Evolutionary conservation across 2,329 filamentous ascomycete genomes (phyloP), one percentile per base, ranked within the genome.

Genomic region (Exophiala lecanii-corni): DNA sequence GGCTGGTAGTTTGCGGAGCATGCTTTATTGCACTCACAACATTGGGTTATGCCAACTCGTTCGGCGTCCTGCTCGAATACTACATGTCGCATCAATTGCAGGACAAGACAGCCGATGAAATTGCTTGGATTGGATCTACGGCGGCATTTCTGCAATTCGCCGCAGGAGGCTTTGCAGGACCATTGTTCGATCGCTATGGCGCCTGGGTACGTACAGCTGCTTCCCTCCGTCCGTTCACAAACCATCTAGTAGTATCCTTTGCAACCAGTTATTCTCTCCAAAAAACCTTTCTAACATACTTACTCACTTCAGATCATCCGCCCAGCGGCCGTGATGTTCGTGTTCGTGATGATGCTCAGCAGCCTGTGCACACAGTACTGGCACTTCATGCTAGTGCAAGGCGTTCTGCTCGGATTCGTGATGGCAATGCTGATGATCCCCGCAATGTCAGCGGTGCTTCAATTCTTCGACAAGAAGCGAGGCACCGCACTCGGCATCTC

Each of bases 71-170:
- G 64, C 84, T 94, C 69, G 76, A 83, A 3, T 92, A 94, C 62
- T 72, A 92, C 39, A 72, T 79, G 21, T 76, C 68, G 26, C 73
- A 94, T 59, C 86, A 94, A 59, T 74, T 96, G 7, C 70, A 71
- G 13, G 66, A 69, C 19, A 82, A 88, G 59, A 78, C 70, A 44
- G 78, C 84, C 43, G 80, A 82, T 25, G 78, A 76, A 4, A 80
- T 92, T 19, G 86, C 86, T 6, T 95, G 89, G 89, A 86, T 95
- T 50, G 91, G 92, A 57, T 84, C 84, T 41, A 67, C 94, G 34
- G 91, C 88, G 58, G 79, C 85, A 5, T 94, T 92, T 56, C 68
- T 95, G 13, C 77, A 82, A 43, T 92, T 95, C 64, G 84, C 89
- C 57, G 81, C 86, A 39, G 88, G 89, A 20, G 75, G 94, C 19